Evolutionary conservation across 164 flowering plant species (phyloP), one percentile per base, ranked within the genome.

Genomic region (Chimonanthus praecox): DNA sequence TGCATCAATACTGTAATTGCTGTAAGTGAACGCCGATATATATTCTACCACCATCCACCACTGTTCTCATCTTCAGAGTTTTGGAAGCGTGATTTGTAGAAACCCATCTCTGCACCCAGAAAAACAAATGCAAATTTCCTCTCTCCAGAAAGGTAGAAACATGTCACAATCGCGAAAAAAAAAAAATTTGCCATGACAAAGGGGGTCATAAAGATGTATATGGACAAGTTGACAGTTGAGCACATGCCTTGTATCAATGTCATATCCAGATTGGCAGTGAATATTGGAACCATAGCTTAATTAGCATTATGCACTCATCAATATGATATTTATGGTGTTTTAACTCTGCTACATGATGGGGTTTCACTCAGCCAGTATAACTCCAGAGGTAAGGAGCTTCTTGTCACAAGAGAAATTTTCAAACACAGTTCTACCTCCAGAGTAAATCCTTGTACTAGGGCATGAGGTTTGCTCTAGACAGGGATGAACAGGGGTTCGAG

Each of bases 71-170:
- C 3, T 21, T 72, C 75, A 72, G 70, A 72, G 60, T 44, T 72
- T 72, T 15, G 69, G 75, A 50, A 72, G 75, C 47, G 33, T 72
- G 48, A 72, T 65, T 64, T 65, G 75, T 49, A 72, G 75, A 33
- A 65, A 72, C 13, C 75, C 75, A 50, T 72, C 69, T 16, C 75
- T 72, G 75, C 58, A 64, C 46, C 21, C n/a, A 58, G 1, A 54
- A 44, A 46, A 47, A 66, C 68, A 44, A 45, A 44, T 10, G 10
- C 16, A 54, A 10, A 18, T 16, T 62, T 33, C 5, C n/a, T 16
- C 33, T n/a, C 4, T 62, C 8, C n/a, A n/a, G 61, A 13, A 13
- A 58, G 16, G 16, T n/a, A 7, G n/a, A n/a, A 62, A 62, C n/a
- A 62, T 62, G 60, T 15, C 60, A 54, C 60, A 7, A 3, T 54